These are phyloP conservation scores for Trichosanthes truncata DNA, from an alignment of 306 rosid species.

Conservation along the genomic window DNA sequence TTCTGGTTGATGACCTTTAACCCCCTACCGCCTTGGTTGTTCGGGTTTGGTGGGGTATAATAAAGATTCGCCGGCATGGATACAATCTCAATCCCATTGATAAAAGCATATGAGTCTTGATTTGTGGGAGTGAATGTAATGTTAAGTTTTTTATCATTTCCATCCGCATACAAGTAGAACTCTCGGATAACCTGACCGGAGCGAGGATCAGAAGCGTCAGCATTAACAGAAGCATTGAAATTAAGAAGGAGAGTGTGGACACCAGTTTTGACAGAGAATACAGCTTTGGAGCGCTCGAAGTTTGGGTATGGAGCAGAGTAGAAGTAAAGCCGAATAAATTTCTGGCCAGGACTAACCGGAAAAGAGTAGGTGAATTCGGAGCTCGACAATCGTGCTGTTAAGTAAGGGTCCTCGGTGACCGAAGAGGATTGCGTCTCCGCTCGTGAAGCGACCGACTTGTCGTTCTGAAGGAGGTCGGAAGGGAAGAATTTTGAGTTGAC, in stretches of 20 bases:
- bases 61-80: constrained; percentile 17
- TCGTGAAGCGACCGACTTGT: background rate
- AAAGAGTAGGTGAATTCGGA: constrained; percentile 3
- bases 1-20: background rate
- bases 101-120: constrained; percentile 4
- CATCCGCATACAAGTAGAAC: background rate
- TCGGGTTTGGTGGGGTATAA: background rate
- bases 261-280: constrained; percentile 5
- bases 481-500: background rate
- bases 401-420: background rate
- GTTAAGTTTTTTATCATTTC: background rate
- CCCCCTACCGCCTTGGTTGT: background rate
- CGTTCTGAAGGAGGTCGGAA: background rate
- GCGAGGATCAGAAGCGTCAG: background rate
- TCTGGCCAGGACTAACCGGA: background rate
- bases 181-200: background rate
- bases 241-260: constrained; percentile 8
- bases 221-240: constrained; percentile 9
- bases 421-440: background rate
- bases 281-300: background rate
- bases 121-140: constrained; percentile 16
- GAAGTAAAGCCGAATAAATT: constrained; percentile 13
- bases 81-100: constrained; percentile 16
- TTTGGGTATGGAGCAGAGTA: background rate
- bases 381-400: background rate